Percentiles rank a stretch among this genome's conserved stretches.
Evolutionary conservation across 106 monocot species (phyloP).

Genomic region (Dendrobium huoshanense): DNA sequence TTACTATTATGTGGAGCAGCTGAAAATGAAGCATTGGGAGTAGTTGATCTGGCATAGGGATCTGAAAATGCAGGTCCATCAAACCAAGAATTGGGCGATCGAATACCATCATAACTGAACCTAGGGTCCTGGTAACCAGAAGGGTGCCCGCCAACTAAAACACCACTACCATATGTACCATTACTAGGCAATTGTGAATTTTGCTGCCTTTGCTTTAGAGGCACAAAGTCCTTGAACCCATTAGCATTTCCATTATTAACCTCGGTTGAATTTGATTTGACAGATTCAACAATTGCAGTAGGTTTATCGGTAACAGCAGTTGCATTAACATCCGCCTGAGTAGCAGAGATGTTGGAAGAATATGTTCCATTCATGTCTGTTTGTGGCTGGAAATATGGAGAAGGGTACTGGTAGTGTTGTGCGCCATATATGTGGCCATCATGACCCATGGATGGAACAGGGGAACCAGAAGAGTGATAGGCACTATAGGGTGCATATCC

Average conservation of each 20-base stretch:
- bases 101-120: slow-evolving; percentile 45
- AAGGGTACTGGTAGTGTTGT: slow-evolving; percentile 73
- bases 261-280: slow-evolving; percentile 32
- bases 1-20: slow-evolving; percentile 17
- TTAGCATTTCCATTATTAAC: slow-evolving; percentile 38
- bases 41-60: slow-evolving; percentile 29
- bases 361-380: slow-evolving; percentile 22
- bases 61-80: slow-evolving; percentile 28
- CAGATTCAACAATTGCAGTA: slow-evolving; percentile 22
- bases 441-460: slow-evolving; percentile 60
- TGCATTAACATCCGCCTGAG: slow-evolving; percentile 20
- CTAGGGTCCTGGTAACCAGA: slow-evolving; percentile 46
- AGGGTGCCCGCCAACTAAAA: slow-evolving; percentile 31
- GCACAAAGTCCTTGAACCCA: slow-evolving; percentile 22
- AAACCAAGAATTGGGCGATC: slow-evolving; percentile 49
- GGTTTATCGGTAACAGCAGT: slow-evolving; percentile 24
- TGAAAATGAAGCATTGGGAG: slow-evolving; percentile 13
- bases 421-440: slow-evolving; percentile 74
- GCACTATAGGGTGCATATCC: slow-evolving; percentile 67
- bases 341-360: slow-evolving; percentile 19
- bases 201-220: slow-evolving; percentile 35
- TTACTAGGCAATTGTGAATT: slow-evolving; percentile 31
- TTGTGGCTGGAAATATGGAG: slow-evolving; percentile 50
- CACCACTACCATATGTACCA: slow-evolving; percentile 38
- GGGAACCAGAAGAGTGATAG: slow-evolving; percentile 67